These are phyloP conservation scores for Neoarthrinium moseri DNA, from an alignment of 2,329 filamentous ascomycete species.

Conservation along the genomic window DNA sequence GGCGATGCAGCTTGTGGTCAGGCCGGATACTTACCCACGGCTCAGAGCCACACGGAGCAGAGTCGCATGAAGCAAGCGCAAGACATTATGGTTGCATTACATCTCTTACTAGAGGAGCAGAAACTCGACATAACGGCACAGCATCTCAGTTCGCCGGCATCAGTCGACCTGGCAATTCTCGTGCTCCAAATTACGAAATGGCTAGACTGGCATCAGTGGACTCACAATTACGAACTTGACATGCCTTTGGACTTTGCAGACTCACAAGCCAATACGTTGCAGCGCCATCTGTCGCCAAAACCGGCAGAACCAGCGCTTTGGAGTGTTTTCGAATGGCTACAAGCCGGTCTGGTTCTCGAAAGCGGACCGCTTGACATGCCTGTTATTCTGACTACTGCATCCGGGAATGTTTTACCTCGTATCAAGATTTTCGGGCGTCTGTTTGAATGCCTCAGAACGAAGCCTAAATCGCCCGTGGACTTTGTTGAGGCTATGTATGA, in stretches of 20 bases:
- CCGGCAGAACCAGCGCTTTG: constrained; percentile 29
- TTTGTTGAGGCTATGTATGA: constrained; percentile 73
- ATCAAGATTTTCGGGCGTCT: constrained; percentile 70
- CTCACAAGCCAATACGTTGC: constrained; percentile 7
- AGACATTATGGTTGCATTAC: constrained; percentile 72
- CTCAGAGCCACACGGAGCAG: constrained; percentile 48
- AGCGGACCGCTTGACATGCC: constrained; percentile 16
- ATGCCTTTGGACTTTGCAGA: constrained; percentile 44
- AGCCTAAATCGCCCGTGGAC: constrained; percentile 50
- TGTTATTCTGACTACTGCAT: constrained; percentile 16
- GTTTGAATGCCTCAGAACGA: constrained; percentile 55
- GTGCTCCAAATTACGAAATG: constrained; percentile 79
- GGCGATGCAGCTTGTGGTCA: constrained; percentile 53
- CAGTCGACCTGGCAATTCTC: constrained; percentile 63
- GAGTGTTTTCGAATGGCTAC: constrained; percentile 53
- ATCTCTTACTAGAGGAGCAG: constrained; percentile 85
- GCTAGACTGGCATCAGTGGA: constrained; percentile 67
- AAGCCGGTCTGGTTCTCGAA: constrained; percentile 38
- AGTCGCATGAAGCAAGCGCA: constrained; percentile 60
- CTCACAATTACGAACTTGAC: constrained; percentile 48
- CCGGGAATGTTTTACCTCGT: constrained; percentile 53
- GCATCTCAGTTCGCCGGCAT: constrained; percentile 41
- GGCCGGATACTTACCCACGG: constrained; percentile 66
- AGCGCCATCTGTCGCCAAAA: constrained; percentile 7
- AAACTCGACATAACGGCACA: constrained; percentile 68